phyloP scores from a whole-genome alignment of 352 stramenopile species.

The Globisporangium radiosum region DNA sequence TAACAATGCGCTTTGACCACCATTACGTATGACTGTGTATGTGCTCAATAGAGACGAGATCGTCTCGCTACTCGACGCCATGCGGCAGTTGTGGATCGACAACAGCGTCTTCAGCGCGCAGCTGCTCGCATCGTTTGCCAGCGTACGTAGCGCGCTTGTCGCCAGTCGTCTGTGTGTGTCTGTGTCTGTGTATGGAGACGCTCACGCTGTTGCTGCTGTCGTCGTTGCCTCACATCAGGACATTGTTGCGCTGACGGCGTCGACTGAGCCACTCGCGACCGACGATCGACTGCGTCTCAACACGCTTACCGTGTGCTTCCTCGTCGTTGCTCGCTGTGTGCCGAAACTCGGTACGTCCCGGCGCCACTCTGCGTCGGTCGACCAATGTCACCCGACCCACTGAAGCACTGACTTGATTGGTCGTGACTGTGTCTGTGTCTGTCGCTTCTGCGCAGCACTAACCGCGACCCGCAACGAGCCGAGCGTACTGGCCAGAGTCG shows the following conservation, averaged over 20 bases:
- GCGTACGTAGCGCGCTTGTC: slow-evolving; percentile 20
- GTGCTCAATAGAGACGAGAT: slow-evolving; percentile 33
- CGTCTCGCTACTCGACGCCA: slow-evolving; percentile 33
- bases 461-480: slow-evolving; percentile 3
- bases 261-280: slow-evolving; percentile 15
- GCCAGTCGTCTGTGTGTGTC: no score
- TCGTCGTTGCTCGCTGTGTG: slow-evolving; percentile 47
- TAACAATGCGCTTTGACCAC: no score
- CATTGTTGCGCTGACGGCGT: slow-evolving; percentile 33
- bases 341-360: slow-evolving; percentile 32
- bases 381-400: background rate
- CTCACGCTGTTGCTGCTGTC: background rate
- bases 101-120: slow-evolving; percentile 72
- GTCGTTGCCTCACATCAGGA: slow-evolving; percentile 23
- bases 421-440: background rate
- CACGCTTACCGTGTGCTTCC: slow-evolving; percentile 40
- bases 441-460: slow-evolving; percentile 3
- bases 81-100: slow-evolving; percentile 49
- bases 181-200: no score
- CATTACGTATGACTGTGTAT: background rate
- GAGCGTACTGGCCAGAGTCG: slow-evolving; percentile 25
- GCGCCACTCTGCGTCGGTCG: no score
- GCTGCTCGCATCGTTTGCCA: slow-evolving; percentile 49
- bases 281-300: slow-evolving; percentile 28
- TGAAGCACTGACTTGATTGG: background rate